A percentile compares a stretch with the other conserved stretches of the same genome.
phyloP scores from a whole-genome alignment of 306 rosid species.

The Lablab purpureus region DNA sequence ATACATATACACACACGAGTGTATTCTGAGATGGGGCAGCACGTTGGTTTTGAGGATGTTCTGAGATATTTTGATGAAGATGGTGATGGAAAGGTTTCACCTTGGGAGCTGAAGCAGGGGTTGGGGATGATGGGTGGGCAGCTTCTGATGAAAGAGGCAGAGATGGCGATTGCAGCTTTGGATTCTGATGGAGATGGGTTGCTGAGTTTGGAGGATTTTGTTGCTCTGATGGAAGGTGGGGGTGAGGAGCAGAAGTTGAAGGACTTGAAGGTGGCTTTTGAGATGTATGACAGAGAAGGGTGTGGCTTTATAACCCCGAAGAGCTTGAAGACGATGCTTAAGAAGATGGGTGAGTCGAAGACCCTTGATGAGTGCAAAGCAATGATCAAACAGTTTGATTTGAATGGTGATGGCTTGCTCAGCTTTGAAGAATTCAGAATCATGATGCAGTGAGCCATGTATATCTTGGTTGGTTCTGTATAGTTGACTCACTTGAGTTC shows the following conservation, averaged over 20 bases:
- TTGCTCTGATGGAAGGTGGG: conserved; percentile 57
- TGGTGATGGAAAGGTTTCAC: conserved; percentile 84
- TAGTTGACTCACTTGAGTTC: neutral
- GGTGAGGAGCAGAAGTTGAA: conserved; percentile 76
- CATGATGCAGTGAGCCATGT: conserved; percentile 67
- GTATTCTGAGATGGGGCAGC: conserved; percentile 29
- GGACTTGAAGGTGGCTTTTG: conserved; percentile 77
- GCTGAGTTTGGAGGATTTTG: conserved; percentile 66
- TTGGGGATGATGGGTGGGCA: conserved; percentile 60
- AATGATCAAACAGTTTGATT: conserved; percentile 78
- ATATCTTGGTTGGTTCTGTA: neutral
- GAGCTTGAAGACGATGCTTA: conserved; percentile 74
- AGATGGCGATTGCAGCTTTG: conserved; percentile 61
- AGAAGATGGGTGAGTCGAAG: conserved; percentile 70
- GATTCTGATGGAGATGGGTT: conserved; percentile 90
- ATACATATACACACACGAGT: too few species aligned
- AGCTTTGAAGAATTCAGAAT: conserved; percentile 75
- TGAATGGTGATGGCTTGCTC: conserved; percentile 84
- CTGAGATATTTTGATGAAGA: conserved; percentile 79
- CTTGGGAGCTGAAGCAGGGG: conserved; percentile 60
- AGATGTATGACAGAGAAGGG: conserved; percentile 67
- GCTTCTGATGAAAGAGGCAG: conserved; percentile 59
- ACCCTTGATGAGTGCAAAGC: conserved; percentile 67
- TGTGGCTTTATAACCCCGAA: conserved; percentile 79
- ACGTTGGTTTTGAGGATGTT: conserved; percentile 52